Conservation (phyloP, 495 filamentous ascomycete species). For the Hypomontagnella monticulosa region DNA sequence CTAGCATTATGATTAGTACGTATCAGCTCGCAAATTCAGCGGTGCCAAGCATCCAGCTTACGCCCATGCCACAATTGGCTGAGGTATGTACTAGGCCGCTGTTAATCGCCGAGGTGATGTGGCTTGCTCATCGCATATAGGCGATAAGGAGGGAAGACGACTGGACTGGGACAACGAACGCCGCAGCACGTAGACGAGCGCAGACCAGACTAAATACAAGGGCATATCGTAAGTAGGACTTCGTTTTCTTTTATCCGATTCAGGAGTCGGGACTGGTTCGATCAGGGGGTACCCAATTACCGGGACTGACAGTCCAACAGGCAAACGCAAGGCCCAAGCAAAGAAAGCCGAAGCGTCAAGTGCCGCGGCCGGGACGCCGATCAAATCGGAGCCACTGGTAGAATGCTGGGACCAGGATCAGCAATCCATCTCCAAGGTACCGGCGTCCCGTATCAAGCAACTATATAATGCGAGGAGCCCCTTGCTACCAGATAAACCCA, state of each 20-base stretch:
- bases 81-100: constrained; percentile 46
- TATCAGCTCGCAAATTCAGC: constrained; percentile 45
- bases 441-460: constrained; percentile 52
- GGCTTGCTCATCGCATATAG: constrained; percentile 45
- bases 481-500: constrained; percentile 41
- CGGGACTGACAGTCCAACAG: constrained; percentile 45
- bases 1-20: constrained; percentile 47
- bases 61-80: constrained; percentile 53
- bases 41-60: constrained; percentile 48
- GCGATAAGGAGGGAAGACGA: constrained; percentile 51
- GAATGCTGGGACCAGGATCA: constrained; percentile 53
- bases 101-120: constrained; percentile 33
- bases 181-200: constrained; percentile 45
- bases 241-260: constrained; percentile 37
- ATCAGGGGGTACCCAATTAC: constrained; percentile 27
- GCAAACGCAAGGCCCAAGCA: constrained; percentile 51
- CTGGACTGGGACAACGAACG: constrained; percentile 55
- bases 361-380: constrained; percentile 30
- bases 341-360: constrained; percentile 45
- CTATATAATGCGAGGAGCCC: constrained; percentile 49
- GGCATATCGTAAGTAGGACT: constrained; percentile 52
- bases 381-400: constrained; percentile 48
- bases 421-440: constrained; percentile 48
- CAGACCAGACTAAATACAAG: constrained; percentile 57
- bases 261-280: constrained; percentile 24